phyloP scores from a whole-genome alignment of 1,284 basidiomycete genomes.

The Sanghuangporus baumii region DNA sequence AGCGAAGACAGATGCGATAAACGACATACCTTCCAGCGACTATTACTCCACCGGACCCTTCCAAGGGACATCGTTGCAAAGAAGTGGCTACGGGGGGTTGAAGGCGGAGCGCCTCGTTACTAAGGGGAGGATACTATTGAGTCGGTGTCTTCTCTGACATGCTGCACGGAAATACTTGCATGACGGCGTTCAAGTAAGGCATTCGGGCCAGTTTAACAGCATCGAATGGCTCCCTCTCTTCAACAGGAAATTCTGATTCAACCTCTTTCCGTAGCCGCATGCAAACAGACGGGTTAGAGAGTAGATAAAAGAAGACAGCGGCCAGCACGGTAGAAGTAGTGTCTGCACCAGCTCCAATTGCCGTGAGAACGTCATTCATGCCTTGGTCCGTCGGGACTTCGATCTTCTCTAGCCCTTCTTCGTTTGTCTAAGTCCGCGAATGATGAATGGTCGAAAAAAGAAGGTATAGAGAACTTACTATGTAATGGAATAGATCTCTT shows the following conservation, averaged over 20 bases:
- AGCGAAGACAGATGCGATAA: not conserved
- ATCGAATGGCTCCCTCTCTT: conserved; percentile 18
- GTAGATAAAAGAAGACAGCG: conserved; percentile 28
- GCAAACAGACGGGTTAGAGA: conserved; percentile 27
- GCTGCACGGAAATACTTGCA: conserved; percentile 23
- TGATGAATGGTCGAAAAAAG: not conserved
- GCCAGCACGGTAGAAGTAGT: conserved; percentile 29
- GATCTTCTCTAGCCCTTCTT: conserved; percentile 23
- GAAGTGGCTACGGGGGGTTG: conserved; percentile 1
- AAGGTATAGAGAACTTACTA: conserved; percentile 24
- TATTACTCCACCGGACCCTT: conserved; percentile 4
- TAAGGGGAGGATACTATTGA: not conserved
- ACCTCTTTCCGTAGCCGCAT: conserved; percentile 26
- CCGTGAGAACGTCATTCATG: conserved; percentile 29
- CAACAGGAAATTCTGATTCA: conserved; percentile 22
- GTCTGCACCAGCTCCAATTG: conserved; percentile 34
- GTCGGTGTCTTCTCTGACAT: not conserved
- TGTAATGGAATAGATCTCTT: conserved; percentile 35
- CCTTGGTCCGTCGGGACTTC: conserved; percentile 24
- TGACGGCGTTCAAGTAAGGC: conserved; percentile 30
- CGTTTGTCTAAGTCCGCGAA: conserved; percentile 24
- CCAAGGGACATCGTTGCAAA: conserved; percentile 11
- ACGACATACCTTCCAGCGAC: conserved; percentile 3
- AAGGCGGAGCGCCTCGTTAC: conserved; percentile 11
- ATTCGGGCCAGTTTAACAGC: conserved; percentile 22